phyloP scores from a whole-genome alignment of 768 basidiomycete genomes.

The Hypsizygus marmoreus region DNA sequence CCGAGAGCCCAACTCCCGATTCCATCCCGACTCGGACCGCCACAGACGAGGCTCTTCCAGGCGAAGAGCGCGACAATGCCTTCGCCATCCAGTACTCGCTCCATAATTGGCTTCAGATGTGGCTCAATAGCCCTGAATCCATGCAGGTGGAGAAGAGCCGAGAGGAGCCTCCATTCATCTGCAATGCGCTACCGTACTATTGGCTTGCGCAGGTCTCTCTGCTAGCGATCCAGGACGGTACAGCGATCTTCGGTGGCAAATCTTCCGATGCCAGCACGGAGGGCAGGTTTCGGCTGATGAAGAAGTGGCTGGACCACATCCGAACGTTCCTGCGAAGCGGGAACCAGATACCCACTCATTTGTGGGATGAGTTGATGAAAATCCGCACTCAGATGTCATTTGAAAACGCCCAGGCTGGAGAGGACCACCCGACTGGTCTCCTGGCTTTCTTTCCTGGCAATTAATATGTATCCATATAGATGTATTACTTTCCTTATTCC shows the following conservation, averaged over 20 bases:
- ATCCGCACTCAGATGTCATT: slow-evolving; percentile 29
- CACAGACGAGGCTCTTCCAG: slow-evolving; percentile 3
- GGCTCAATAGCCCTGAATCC: slow-evolving; percentile 43
- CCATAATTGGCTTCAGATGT: slow-evolving; percentile 62
- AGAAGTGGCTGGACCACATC: slow-evolving; percentile 53
- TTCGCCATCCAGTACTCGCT: slow-evolving; percentile 50
- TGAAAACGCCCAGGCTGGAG: slow-evolving; percentile 9
- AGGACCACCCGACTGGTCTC: slow-evolving; percentile 21
- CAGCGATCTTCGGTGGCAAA: slow-evolving; percentile 19
- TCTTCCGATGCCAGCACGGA: slow-evolving; percentile 28
- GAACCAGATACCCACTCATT: slow-evolving; percentile 42
- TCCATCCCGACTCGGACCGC: not conserved
- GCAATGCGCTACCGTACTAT: slow-evolving; percentile 57
- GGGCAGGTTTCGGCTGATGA: slow-evolving; percentile 48
- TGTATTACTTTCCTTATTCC: not conserved
- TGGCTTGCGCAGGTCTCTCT: slow-evolving; percentile 62
- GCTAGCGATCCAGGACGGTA: slow-evolving; percentile 52
- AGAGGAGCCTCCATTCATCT: slow-evolving; percentile 39
- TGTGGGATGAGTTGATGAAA: slow-evolving; percentile 52
- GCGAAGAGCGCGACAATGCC: slow-evolving; percentile 12
- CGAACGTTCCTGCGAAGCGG: slow-evolving; percentile 45
- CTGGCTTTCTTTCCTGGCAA: slow-evolving; percentile 24
- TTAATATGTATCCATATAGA: slow-evolving; percentile 1
- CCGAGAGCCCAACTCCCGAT: slow-evolving; percentile 14
- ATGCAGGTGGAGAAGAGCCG: slow-evolving; percentile 25